A percentile compares a stretch with the other conserved stretches of the same genome.
These are phyloP conservation scores for Neurospora crassa DNA, from an alignment of 2,329 filamentous ascomycete genomes.

Conservation along the genomic window DNA sequence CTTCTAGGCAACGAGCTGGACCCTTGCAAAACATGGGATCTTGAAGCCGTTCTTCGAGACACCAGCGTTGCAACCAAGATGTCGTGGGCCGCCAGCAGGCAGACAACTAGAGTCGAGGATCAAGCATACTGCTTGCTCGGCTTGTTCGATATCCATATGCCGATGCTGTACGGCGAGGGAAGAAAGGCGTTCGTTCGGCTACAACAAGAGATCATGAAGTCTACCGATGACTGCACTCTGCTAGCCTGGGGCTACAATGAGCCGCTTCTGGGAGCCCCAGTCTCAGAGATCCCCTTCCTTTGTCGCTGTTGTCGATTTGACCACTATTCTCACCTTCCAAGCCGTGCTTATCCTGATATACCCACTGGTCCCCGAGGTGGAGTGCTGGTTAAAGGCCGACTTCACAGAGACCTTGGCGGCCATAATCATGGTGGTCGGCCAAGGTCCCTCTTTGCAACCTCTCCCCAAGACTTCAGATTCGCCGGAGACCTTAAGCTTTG, in stretches of 20 bases:
- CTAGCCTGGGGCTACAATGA: background rate
- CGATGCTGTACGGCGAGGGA: conserved; percentile 7
- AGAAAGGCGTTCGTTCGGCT: conserved; percentile 8
- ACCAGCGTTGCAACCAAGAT: conserved; percentile 4
- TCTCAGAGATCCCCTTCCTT: background rate
- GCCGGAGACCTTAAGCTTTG: background rate
- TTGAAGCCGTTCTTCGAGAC: background rate
- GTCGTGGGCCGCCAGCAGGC: conserved; percentile 3
- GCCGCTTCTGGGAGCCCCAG: background rate
- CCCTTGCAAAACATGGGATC: background rate
- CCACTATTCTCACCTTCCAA: background rate
- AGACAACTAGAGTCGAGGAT: conserved; percentile 4
- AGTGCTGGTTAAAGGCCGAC: background rate
- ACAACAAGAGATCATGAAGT: conserved; percentile 10
- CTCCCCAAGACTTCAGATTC: background rate
- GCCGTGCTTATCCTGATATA: background rate
- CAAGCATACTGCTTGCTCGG: conserved; percentile 6
- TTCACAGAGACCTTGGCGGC: background rate
- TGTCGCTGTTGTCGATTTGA: background rate
- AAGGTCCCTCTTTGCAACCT: background rate
- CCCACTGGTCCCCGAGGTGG: background rate
- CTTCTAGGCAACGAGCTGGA: background rate
- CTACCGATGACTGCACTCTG: conserved; percentile 2
- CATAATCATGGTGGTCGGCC: background rate
- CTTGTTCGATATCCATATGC: conserved; percentile 6